Base-by-base conservation (phyloP, 169 alveolate genomes). In the Babesia gibsoni region DNA sequence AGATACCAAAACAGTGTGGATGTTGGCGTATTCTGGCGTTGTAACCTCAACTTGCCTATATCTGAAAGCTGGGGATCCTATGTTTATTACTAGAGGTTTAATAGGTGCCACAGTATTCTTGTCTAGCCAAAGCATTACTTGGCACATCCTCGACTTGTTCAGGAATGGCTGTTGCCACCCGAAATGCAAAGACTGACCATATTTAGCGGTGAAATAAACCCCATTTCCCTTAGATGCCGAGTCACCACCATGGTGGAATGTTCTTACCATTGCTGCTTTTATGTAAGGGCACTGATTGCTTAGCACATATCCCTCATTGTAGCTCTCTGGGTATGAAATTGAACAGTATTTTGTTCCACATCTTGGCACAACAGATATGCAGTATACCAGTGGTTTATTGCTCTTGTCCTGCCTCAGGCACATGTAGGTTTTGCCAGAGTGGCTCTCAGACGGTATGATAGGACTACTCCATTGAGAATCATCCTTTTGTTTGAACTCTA, bases 141-240 rank as follows among this genome's bases (percentile, higher is more conserved):
- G 90, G 22, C 86, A 79, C 46, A 87, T 72, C 50, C 92, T 33
- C 22, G 95, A 67, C 27, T 88, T 64, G 77, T 83, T 83, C 33
- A 88, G 68, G 72, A 88, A 91, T 14, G 95, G 95, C 54, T 88
- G 84, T 8, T 91, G 91, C 95, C 95, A 91, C 7, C 95, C 95
- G 46, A 89, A 84, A 58, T 82, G 88, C 35, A 86, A 80, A 23
- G 80, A 56, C 52, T 91, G 85, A 25, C 91, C 90, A 52, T 85
- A 84, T 16, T 78, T 78, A n/a, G 87, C 87, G 18, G 82, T 67
- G 75, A 78, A 78, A 52, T 58, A 67, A 2, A 68, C 81, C 30
- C 81, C 67, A 41, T 43, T 52, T 33, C 67, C 81, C 54, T 50
- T 57, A 33, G 78, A 14, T 0, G 36, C 64, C 4, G 67, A 20